These are phyloP conservation scores for Colletotrichum falcatum DNA, from an alignment of 2,329 filamentous ascomycete species.

Conservation along the genomic window DNA sequence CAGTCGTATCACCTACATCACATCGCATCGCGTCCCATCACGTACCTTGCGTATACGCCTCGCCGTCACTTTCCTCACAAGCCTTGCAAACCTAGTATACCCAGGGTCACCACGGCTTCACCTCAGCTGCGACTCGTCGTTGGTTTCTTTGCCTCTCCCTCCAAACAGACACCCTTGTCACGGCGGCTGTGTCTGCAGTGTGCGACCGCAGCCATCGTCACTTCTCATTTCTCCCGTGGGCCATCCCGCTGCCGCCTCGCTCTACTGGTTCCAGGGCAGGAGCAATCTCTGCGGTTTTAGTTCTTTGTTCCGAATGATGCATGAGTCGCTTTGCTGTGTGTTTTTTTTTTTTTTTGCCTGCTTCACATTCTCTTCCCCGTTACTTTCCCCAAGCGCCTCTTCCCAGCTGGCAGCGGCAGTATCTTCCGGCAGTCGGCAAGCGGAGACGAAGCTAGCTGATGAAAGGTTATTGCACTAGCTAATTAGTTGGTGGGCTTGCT, in stretches of 20 bases:
- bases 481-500: neutral
- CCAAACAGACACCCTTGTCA: slow-evolving; percentile 26
- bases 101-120: slow-evolving; percentile 18
- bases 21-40: slow-evolving; percentile 35
- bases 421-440: slow-evolving; percentile 34
- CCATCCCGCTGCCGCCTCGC: slow-evolving; percentile 13
- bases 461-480: slow-evolving; percentile 23
- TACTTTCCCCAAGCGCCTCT: slow-evolving; percentile 18
- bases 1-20: slow-evolving; percentile 28
- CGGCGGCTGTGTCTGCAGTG: slow-evolving; percentile 33
- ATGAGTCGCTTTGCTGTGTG: slow-evolving; percentile 3
- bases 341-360: neutral
- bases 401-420: slow-evolving; percentile 9
- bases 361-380: neutral
- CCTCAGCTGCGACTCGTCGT: slow-evolving; percentile 17
- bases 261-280: neutral
- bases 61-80: neutral
- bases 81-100: neutral
- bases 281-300: neutral
- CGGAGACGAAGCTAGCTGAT: slow-evolving; percentile 32
- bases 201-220: slow-evolving; percentile 6
- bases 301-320: slow-evolving; percentile 17
- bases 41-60: slow-evolving; percentile 24
- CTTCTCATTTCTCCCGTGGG: neutral
- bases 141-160: neutral